Conservation (phyloP, 1,284 basidiomycete genomes). For the Pholiota adiposa region DNA sequence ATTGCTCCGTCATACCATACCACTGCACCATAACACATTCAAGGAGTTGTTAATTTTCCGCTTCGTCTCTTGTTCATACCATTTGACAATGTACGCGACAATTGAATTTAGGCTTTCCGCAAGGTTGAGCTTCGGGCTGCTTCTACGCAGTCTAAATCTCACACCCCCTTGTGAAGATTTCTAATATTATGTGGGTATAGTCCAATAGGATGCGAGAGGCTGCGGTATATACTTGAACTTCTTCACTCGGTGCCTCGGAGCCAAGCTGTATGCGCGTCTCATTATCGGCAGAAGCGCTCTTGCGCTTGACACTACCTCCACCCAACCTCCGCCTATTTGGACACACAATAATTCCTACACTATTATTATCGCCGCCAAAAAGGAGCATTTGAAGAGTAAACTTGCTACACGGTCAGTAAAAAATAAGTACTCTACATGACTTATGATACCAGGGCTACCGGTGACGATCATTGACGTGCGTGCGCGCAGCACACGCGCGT, state of each 20-base stretch:
- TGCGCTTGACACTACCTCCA: too few relatives aligned
- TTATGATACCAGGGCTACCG: too few relatives aligned
- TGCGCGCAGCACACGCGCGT: too few relatives aligned
- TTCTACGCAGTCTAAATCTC: not conserved
- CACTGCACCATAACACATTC: not conserved
- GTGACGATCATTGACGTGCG: too few relatives aligned
- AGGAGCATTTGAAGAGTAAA: not conserved
- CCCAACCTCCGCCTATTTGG: not conserved
- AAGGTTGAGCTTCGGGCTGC: too few relatives aligned
- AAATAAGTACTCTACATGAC: too few relatives aligned
- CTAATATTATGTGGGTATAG: not conserved
- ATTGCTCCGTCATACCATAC: constrained; percentile 3
- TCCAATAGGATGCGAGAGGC: not conserved
- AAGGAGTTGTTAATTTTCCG: not conserved
- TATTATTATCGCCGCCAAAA: too few relatives aligned
- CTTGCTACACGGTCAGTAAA: not conserved
- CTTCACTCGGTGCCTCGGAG: not conserved
- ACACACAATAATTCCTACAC: not conserved
- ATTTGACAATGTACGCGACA: not conserved
- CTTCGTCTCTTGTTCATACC: not conserved
- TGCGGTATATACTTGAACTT: too few relatives aligned
- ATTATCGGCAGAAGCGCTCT: not conserved
- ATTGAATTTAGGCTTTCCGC: not conserved
- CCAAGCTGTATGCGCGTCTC: not conserved
- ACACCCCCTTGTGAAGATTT: not conserved